A percentile compares a stretch with the other conserved stretches of the same genome.
These are phyloP conservation scores for Aspergillus ellipticus DNA, from an alignment of 495 filamentous ascomycete species.

Conservation along the genomic window DNA sequence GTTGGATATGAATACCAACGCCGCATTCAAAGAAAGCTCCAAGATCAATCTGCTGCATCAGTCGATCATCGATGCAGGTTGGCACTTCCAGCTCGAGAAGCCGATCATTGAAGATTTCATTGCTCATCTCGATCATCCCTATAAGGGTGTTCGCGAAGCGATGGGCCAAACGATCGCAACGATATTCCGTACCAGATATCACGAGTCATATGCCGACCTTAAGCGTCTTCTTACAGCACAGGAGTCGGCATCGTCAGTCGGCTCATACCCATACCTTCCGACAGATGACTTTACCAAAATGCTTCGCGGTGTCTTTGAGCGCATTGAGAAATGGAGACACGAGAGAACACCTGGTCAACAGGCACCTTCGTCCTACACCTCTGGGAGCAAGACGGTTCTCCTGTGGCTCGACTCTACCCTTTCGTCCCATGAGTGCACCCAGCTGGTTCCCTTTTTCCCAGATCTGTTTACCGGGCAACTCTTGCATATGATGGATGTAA, in stretches of 20 bases:
- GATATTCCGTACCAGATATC: constrained; percentile 84
- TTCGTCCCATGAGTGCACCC: constrained; percentile 86
- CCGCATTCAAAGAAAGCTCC: constrained; percentile 97
- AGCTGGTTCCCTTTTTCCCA: constrained; percentile 87
- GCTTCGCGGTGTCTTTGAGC: constrained; percentile 71
- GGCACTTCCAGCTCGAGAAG: constrained; percentile 93
- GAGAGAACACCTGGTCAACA: constrained; percentile 85
- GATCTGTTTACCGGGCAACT: constrained; percentile 84
- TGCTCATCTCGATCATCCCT: constrained; percentile 89
- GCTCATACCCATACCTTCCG: constrained; percentile 77
- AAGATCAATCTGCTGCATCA: constrained; percentile 92
- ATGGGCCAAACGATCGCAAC: constrained; percentile 86
- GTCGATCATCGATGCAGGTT: constrained; percentile 80
- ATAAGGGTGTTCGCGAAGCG: constrained; percentile 92
- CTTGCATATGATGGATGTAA: constrained; percentile 99
- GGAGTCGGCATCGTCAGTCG: constrained; percentile 74
- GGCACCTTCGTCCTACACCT: constrained; percentile 90
- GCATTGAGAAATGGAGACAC: constrained; percentile 82
- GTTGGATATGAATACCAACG: constrained; percentile 91
- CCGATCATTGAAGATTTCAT: constrained; percentile 89
- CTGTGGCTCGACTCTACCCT: constrained; percentile 92
- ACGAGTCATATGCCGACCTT: constrained; percentile 85
- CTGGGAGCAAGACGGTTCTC: constrained; percentile 91
- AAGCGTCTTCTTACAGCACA: constrained; percentile 71
- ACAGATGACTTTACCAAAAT: constrained; percentile 68